Percentiles rank a stretch among this genome's conserved stretches.
Conservation (phyloP, 78 protist species). For the Dictyostelium intermedium region DNA sequence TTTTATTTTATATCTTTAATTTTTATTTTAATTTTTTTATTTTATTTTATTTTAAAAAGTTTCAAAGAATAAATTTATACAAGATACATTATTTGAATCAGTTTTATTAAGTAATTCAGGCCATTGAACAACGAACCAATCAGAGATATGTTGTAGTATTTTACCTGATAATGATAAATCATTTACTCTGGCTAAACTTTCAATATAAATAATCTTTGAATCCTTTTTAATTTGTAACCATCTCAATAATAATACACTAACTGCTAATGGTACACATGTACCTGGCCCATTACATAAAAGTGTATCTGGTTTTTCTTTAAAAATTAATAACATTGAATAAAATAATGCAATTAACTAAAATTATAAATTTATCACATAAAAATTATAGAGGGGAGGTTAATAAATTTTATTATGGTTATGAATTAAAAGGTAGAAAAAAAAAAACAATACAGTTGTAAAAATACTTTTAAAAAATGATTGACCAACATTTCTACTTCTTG, state of each 20-base stretch:
- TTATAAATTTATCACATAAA: too few species aligned
- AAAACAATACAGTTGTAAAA: constrained; percentile 71
- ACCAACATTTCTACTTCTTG: constrained; percentile 85
- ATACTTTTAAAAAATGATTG: constrained; percentile 80
- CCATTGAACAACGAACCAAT: constrained; percentile 84
- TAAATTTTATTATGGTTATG: too few species aligned
- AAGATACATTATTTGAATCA: neutral
- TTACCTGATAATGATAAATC: constrained; percentile 78
- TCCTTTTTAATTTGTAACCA: neutral
- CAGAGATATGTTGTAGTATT: constrained; percentile 63
- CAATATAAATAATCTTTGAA: constrained; percentile 77
- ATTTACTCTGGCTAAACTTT: constrained; percentile 82
- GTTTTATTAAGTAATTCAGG: constrained; percentile 1
- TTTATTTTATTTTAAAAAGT: neutral
- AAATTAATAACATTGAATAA: constrained; percentile 45
- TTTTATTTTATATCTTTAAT: too few species aligned
- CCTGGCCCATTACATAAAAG: constrained; percentile 89
- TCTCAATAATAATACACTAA: constrained; percentile 51
- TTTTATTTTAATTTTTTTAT: neutral
- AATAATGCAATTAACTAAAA: constrained; percentile 63
- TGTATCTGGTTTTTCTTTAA: constrained; percentile 59
- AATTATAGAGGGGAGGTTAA: too few species aligned
- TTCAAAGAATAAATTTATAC: constrained; percentile 56
- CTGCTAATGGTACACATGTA: constrained; percentile 83
- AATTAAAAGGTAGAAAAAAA: neutral